A percentile compares a stretch with the other conserved stretches of the same genome.
Evolutionary conservation across 2,329 filamentous ascomycete genomes (phyloP).

Genomic region (Ophiocordyceps sinensis): DNA sequence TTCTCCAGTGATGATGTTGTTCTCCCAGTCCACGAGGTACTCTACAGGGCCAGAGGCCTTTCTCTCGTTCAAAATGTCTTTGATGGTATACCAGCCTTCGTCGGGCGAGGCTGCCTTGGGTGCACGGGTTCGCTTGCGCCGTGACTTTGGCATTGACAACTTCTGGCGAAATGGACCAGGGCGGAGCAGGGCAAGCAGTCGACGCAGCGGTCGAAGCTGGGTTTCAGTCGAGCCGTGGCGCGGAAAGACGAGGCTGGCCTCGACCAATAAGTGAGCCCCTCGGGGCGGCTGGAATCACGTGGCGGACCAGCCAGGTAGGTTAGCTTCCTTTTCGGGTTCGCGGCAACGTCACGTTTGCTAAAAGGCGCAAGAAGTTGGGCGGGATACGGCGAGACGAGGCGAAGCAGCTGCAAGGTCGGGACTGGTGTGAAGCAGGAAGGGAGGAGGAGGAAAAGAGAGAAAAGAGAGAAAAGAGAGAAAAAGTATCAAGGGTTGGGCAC

Average conservation of each 20-base stretch:
- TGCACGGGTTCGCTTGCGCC: conserved; percentile 8
- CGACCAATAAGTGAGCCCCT: background rate
- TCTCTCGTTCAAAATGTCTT: conserved; percentile 20
- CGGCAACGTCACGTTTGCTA: too few relatives aligned
- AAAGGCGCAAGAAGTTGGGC: too few relatives aligned
- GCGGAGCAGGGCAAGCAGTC: conserved; percentile 4
- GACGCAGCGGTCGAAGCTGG: conserved; percentile 15
- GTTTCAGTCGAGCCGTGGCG: conserved; percentile 17
- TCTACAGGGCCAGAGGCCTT: conserved; percentile 10
- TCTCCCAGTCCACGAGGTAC: conserved; percentile 25
- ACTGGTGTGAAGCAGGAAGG: too few relatives aligned
- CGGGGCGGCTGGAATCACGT: background rate
- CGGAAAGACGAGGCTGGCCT: conserved; percentile 6
- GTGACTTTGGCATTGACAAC: conserved; percentile 18
- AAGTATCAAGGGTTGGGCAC: too few relatives aligned
- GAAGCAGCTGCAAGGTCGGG: too few relatives aligned
- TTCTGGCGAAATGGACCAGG: background rate
- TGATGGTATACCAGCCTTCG: conserved; percentile 19
- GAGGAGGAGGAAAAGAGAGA: too few relatives aligned
- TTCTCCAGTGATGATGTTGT: conserved; percentile 16
- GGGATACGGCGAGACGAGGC: too few relatives aligned
- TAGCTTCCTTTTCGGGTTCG: too few relatives aligned
- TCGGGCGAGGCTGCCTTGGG: conserved; percentile 7
- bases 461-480: too few relatives aligned
- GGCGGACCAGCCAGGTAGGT: background rate